A percentile compares a stretch with the other conserved stretches of the same genome.
These are phyloP conservation scores for Hypomontagnella submonticulosa DNA, from an alignment of 495 filamentous ascomycete genomes.

Conservation along the genomic window DNA sequence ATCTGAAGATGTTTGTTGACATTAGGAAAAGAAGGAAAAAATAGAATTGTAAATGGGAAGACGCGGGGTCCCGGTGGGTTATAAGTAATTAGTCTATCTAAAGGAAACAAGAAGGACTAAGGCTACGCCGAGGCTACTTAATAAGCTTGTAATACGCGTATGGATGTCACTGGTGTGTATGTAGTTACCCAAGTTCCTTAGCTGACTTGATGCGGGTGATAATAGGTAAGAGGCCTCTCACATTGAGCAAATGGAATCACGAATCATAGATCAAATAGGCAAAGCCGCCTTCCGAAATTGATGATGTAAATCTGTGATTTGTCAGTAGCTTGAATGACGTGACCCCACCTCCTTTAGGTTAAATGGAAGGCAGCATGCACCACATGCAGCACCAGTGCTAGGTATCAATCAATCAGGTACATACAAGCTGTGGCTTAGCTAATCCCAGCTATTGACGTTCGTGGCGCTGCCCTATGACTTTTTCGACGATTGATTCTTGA, in stretches of 20 bases:
- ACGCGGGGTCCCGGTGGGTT: slow-evolving; percentile 40
- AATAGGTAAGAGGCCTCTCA: slow-evolving; percentile 11
- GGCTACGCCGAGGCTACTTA: slow-evolving; percentile 26
- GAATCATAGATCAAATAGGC: not conserved
- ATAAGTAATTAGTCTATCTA: slow-evolving; percentile 32
- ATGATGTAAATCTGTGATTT: slow-evolving; percentile 43
- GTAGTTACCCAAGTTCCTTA: not conserved
- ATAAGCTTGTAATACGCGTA: not conserved
- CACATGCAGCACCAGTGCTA: too few species aligned
- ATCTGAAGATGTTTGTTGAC: slow-evolving; percentile 42
- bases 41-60: slow-evolving; percentile 8
- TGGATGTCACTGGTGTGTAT: not conserved
- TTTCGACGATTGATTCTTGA: not conserved
- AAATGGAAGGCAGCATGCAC: too few species aligned
- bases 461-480: not conserved
- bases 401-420: too few species aligned
- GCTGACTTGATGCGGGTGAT: slow-evolving; percentile 19
- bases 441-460: too few species aligned
- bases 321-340: slow-evolving; percentile 37
- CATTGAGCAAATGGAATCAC: slow-evolving; percentile 5
- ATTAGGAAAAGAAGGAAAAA: slow-evolving; percentile 41
- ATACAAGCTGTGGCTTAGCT: too few species aligned
- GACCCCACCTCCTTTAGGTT: slow-evolving; percentile 2
- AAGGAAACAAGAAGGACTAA: slow-evolving; percentile 18
- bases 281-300: slow-evolving; percentile 6